These are phyloP conservation scores for Pneumocystis murina DNA, from an alignment of 1,139 yeast genomes.

Conservation along the genomic window DNA sequence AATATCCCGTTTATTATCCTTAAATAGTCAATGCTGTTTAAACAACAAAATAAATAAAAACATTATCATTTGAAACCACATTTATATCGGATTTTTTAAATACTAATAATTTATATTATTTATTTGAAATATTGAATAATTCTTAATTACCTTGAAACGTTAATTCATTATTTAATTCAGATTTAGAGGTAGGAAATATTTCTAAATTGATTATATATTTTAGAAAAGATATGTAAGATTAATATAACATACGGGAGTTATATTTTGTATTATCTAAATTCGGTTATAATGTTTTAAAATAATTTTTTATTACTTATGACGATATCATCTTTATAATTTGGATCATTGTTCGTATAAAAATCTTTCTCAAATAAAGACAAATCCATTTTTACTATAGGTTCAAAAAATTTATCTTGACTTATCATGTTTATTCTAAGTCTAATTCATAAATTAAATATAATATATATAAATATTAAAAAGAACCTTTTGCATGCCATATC, in stretches of 20 bases:
- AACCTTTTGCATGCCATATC: slow-evolving; percentile 2
- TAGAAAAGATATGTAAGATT: not conserved
- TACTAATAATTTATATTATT: not conserved
- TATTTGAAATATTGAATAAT: not conserved
- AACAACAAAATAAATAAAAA: not conserved
- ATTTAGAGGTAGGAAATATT: not conserved
- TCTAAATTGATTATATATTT: not conserved
- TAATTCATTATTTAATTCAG: not conserved
- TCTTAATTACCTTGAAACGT: not conserved
- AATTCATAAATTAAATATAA: not conserved
- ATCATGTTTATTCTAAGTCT: not conserved
- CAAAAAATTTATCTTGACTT: not conserved
- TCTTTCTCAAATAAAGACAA: not conserved
- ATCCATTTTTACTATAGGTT: not conserved
- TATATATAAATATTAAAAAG: not conserved
- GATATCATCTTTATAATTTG: not conserved
- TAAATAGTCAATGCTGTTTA: not conserved
- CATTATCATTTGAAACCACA: not conserved
- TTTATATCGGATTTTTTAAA: not conserved
- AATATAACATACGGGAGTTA: not conserved
- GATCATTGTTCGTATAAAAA: not conserved
- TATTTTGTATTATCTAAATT: not conserved
- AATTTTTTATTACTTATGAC: not conserved
- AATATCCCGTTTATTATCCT: not conserved
- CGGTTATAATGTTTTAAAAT: not conserved